Evolutionary conservation across 805 yeast genomes (phyloP), one percentile per base, ranked within the genome.

Genomic region (Starmerella bombicola): DNA sequence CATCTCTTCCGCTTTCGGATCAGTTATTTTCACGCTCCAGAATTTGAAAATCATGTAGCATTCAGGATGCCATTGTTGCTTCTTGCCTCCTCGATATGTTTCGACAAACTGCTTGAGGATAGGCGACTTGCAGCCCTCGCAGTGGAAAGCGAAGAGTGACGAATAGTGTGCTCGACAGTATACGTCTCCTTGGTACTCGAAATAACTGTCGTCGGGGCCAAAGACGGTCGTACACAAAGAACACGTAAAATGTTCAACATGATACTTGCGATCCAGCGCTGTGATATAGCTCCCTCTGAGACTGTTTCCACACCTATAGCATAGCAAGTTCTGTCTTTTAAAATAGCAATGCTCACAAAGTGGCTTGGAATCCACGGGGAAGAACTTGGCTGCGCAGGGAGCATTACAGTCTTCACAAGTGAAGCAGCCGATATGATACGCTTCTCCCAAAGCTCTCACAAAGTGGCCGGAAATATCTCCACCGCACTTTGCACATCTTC

Each of bases 21-120:
- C 50, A 1, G 79, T 70, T 18, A 91, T 66, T 42, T 77, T 71
- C 17, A 86, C 93, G 56, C 84, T 85, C 98, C 98, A 91, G 55
- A 84, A 86, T 60, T 86, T 86, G 65, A 81, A 86, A 35, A 91
- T 93, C 85, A 93, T 93, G 57, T 85, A 91, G 65, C 99, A 91
- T 58, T 93, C 97, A 1, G 96, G 97, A 61, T 91, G 99, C 99
- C 99, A 91, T 57, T 84, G 93, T 59, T 86, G 94, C 43, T 81
- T 79, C 51, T 78, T 71, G 18, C 95, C 95, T 37, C 95, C 95
- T 51, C 91, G 70, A 46, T 76, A 82, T 33, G 88, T 75, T 59
- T 88, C 95, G 28, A 88, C 95, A 60, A 85, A 91, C 57, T 91
- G 97, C 56, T 85, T 85, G 28, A 93, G 72, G 38, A 93, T 91